phyloP scores from a whole-genome alignment of 1,139 yeast species.

The Taphrina communis region DNA sequence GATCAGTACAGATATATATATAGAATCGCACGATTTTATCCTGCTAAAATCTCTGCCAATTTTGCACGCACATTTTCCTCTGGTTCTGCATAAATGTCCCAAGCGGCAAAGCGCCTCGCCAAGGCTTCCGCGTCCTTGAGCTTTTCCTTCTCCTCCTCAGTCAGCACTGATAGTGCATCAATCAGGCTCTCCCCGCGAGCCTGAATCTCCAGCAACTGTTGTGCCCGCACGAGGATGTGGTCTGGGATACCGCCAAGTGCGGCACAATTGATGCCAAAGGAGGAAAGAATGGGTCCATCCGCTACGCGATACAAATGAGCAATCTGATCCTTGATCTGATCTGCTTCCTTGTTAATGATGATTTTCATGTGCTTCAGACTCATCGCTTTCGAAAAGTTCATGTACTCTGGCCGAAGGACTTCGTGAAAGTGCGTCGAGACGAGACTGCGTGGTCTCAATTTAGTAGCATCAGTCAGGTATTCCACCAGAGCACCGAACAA shows the following conservation, averaged over 20 bases:
- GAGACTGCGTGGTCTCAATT: slow-evolving; percentile 46
- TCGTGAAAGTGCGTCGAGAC: slow-evolving; percentile 57
- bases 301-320: slow-evolving; percentile 46
- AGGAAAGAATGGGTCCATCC: slow-evolving; percentile 46
- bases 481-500: slow-evolving; percentile 55
- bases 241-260: slow-evolving; percentile 47
- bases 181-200: slow-evolving; percentile 47
- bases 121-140: slow-evolving; percentile 45
- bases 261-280: slow-evolving; percentile 48
- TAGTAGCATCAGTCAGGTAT: slow-evolving; percentile 50
- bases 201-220: slow-evolving; percentile 44
- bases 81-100: slow-evolving; percentile 40
- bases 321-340: slow-evolving; percentile 31
- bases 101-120: slow-evolving; percentile 43
- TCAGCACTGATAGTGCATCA: slow-evolving; percentile 42
- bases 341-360: slow-evolving; percentile 42
- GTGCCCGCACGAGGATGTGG: slow-evolving; percentile 45
- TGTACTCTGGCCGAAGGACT: slow-evolving; percentile 30
- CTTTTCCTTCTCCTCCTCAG: slow-evolving; percentile 43
- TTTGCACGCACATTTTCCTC: slow-evolving; percentile 2
- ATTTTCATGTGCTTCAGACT: slow-evolving; percentile 47
- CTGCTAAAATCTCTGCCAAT: slow-evolving; percentile 13
- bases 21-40: not conserved
- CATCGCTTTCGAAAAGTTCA: slow-evolving; percentile 14
- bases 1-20: not conserved